Conservation (phyloP, 192 early-diverging fungal genomes). For the Lobosporangium transversale region DNA sequence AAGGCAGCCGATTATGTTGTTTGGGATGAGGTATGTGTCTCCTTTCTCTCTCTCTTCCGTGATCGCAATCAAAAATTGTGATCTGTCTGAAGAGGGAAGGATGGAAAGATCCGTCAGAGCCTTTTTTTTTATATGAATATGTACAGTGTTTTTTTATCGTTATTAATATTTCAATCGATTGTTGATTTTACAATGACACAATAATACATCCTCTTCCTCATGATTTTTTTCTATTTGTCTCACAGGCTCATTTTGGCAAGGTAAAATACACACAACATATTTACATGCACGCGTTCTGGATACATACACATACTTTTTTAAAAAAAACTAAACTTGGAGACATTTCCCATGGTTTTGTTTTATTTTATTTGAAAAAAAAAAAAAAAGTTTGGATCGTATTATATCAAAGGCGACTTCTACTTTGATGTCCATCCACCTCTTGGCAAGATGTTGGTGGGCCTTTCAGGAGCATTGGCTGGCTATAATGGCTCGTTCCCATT, state of each 20-base stretch:
- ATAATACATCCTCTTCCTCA: constrained; percentile 6
- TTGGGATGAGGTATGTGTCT: constrained; percentile 76
- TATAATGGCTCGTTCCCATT: constrained; percentile 92
- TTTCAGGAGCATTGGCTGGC: constrained; percentile 83
- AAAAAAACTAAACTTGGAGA: too few species aligned
- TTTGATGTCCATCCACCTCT: constrained; percentile 98
- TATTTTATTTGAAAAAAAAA: too few species aligned
- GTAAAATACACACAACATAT: constrained; percentile 27
- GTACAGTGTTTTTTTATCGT: neutral
- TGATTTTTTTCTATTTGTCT: neutral
- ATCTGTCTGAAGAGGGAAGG: neutral
- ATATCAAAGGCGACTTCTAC: constrained; percentile 93
- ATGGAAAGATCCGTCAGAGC: neutral
- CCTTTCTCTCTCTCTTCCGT: neutral
- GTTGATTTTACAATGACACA: constrained; percentile 5
- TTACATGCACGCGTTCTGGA: too few species aligned
- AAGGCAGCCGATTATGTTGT: constrained; percentile 68
- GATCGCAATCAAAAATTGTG: neutral
- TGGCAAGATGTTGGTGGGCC: constrained; percentile 94
- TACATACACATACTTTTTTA: too few species aligned
- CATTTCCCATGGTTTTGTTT: too few species aligned
- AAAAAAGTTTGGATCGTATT: constrained; percentile 96
- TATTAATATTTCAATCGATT: neutral
- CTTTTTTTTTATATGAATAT: neutral
- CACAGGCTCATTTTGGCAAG: constrained; percentile 68